Evolutionary conservation across 805 yeast genomes (phyloP).

Genomic region (Candida andamanensis): DNA sequence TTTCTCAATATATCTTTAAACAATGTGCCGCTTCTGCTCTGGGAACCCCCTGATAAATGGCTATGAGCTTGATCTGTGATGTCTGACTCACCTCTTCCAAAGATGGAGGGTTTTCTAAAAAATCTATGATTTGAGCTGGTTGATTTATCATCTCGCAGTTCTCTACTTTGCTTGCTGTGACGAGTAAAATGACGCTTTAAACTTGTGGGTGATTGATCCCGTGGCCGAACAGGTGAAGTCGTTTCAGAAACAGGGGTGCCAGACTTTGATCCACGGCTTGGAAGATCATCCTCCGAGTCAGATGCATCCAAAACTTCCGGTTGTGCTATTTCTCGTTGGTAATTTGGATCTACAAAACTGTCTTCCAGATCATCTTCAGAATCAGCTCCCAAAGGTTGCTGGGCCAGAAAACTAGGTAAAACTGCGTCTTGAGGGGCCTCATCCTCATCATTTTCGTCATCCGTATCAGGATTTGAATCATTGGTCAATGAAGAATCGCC

Average conservation of each 20-base stretch:
- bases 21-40: conserved; percentile 13
- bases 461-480: conserved; percentile 12
- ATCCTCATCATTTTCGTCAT: conserved; percentile 3
- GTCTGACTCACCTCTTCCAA: conserved; percentile 15
- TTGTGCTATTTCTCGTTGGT: too few species aligned
- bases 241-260: neutral
- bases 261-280: neutral
- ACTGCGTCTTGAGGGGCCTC: conserved; percentile 5
- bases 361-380: neutral
- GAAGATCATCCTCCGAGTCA: conserved; percentile 9
- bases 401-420: conserved; percentile 21
- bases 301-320: conserved; percentile 11
- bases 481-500: conserved; percentile 20
- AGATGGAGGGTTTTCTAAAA: conserved; percentile 10
- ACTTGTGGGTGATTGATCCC: too few species aligned
- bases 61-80: conserved; percentile 17
- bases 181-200: too few species aligned
- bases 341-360: neutral
- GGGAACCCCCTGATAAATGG: conserved; percentile 7
- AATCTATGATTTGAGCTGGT: conserved; percentile 8
- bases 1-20: conserved; percentile 29
- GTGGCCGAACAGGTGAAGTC: too few species aligned
- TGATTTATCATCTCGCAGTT: too few species aligned
- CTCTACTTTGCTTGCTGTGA: too few species aligned
- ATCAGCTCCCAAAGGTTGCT: conserved; percentile 3